A percentile compares a stretch with the other conserved stretches of the same genome.
Conservation (phyloP, 2,329 filamentous ascomycete species). For the Fusarium kyushuense region DNA sequence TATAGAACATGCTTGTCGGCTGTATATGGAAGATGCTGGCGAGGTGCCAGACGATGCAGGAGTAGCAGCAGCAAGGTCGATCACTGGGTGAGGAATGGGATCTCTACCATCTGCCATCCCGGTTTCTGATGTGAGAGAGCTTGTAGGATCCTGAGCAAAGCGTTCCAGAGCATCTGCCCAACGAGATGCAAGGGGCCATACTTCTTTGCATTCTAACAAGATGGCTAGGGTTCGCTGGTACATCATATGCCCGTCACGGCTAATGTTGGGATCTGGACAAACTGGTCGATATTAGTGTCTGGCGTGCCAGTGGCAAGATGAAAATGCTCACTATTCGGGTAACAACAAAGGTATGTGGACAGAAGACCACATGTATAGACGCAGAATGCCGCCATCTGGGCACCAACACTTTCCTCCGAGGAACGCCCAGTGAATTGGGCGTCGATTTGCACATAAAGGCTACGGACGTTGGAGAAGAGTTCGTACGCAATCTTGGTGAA, state of each 20-base stretch:
- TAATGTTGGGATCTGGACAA: conserved; percentile 57
- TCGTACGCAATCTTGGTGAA: conserved; percentile 60
- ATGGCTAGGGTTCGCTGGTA: conserved; percentile 60
- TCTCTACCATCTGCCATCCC: conserved; percentile 64
- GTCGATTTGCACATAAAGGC: conserved; percentile 63
- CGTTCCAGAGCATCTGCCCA: conserved; percentile 65
- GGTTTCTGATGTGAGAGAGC: conserved; percentile 56
- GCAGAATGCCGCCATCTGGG: conserved; percentile 67
- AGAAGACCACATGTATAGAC: conserved; percentile 68
- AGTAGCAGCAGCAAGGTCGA: conserved; percentile 28
- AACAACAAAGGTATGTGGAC: conserved; percentile 64
- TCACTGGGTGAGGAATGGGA: conserved; percentile 46
- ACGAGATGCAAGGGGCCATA: conserved; percentile 65
- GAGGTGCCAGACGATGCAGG: conserved; percentile 26
- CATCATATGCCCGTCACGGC: conserved; percentile 59
- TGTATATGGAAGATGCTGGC: conserved; percentile 38
- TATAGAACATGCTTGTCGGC: conserved; percentile 20
- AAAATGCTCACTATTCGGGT: conserved; percentile 58
- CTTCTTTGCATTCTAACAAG: conserved; percentile 61
- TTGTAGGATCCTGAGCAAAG: conserved; percentile 60
- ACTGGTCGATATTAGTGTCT: conserved; percentile 51
- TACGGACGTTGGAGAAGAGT: conserved; percentile 62
- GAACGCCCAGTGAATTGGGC: conserved; percentile 62
- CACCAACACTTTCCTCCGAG: conserved; percentile 62
- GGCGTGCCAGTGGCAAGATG: neutral